Conservation (phyloP, 2,329 filamentous ascomycete species). For the Fusarium sp. region DNA sequence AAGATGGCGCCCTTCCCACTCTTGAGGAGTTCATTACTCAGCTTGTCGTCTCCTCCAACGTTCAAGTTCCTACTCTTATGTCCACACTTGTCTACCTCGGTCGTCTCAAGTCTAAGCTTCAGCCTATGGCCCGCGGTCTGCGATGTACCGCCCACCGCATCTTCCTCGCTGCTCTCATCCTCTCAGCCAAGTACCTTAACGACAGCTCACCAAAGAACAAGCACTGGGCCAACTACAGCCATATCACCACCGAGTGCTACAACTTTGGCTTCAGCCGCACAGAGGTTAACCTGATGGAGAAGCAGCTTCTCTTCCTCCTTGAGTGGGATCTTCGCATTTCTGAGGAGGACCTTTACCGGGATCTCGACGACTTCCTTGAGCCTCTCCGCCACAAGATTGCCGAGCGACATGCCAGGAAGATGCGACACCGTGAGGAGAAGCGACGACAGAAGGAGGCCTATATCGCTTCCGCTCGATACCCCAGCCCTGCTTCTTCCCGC, state of each 20-base stretch:
- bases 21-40: conserved; percentile 93
- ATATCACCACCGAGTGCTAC: conserved; percentile 72
- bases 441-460: conserved; percentile 54
- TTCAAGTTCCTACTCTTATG: conserved; percentile 98
- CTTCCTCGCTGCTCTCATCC: conserved; percentile 88
- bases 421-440: conserved; percentile 62
- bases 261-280: conserved; percentile 92
- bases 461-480: conserved; percentile 54
- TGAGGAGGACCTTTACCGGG: conserved; percentile 85
- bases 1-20: conserved; percentile 74
- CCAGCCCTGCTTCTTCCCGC: conserved; percentile 61
- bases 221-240: conserved; percentile 97
- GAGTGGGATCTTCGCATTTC: conserved; percentile 93
- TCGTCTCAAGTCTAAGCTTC: conserved; percentile 84
- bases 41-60: conserved; percentile 91
- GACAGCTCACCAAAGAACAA: conserved; percentile 99
- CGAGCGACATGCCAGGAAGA: conserved; percentile 62
- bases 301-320: conserved; percentile 93
- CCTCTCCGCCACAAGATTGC: conserved; percentile 77
- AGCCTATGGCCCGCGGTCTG: conserved; percentile 95
- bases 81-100: conserved; percentile 93
- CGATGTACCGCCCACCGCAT: conserved; percentile 97
- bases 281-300: conserved; percentile 99
- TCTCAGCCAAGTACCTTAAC: conserved; percentile 96
- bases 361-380: conserved; percentile 88